phyloP scores from a whole-genome alignment of 2,329 filamentous ascomycete genomes.

The Beauveria medogensis region DNA sequence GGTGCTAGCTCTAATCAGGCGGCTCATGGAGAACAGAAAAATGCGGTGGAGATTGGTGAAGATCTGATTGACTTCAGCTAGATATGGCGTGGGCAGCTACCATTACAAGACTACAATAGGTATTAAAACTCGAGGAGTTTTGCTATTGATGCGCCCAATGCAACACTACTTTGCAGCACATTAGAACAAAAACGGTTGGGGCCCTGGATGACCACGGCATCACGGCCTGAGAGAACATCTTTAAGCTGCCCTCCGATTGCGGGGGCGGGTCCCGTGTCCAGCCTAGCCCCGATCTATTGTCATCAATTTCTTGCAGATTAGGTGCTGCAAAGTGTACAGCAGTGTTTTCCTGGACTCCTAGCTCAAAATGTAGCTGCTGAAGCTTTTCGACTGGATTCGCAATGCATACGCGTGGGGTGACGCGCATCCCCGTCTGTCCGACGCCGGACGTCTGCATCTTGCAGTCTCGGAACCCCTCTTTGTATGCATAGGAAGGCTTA shows the following conservation, averaged over 20 bases:
- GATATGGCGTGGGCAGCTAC: too few relatives aligned
- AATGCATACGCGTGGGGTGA: neutral
- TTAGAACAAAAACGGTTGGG: neutral
- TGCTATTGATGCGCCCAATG: too few relatives aligned
- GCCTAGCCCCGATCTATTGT: neutral
- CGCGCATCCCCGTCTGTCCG: neutral
- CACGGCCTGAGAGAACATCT: neutral
- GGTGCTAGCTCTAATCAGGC: too few relatives aligned
- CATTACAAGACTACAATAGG: too few relatives aligned
- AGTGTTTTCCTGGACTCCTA: too few relatives aligned
- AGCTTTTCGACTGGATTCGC: neutral
- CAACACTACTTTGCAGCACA: too few relatives aligned
- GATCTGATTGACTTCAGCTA: too few relatives aligned
- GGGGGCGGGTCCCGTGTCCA: neutral
- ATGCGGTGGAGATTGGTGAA: too few relatives aligned
- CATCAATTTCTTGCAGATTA: neutral
- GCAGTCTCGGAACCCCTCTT: neutral
- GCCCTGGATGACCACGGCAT: neutral
- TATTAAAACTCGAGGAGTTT: too few relatives aligned
- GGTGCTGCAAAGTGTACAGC: too few relatives aligned
- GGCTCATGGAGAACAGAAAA: too few relatives aligned
- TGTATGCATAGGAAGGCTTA: neutral
- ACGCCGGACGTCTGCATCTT: neutral
- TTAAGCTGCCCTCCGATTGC: neutral
- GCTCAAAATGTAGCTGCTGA: neutral